A percentile compares a stretch with the other conserved stretches of the same genome.
These are phyloP conservation scores for Plenodomus tracheiphilus DNA, from an alignment of 2,329 filamentous ascomycete genomes.

Conservation along the genomic window DNA sequence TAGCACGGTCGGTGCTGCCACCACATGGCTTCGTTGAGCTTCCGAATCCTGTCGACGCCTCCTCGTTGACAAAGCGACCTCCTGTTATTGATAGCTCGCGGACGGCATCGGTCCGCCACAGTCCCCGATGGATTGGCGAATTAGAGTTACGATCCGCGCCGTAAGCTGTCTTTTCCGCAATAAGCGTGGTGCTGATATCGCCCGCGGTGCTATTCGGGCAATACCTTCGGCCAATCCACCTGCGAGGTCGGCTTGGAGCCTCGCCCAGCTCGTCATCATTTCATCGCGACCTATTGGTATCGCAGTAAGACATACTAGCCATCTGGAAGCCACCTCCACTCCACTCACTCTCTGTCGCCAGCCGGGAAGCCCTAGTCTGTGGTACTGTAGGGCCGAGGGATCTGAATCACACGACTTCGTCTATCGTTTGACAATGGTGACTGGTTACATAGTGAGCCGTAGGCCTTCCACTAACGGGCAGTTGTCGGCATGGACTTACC, in stretches of 20 bases:
- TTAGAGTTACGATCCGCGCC: conserved; percentile 38
- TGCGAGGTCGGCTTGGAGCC: conserved; percentile 28
- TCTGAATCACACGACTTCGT: conserved; percentile 19
- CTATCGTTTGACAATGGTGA: conserved; percentile 50
- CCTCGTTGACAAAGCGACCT: conserved; percentile 22
- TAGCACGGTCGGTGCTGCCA: conserved; percentile 27
- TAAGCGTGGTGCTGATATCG: conserved; percentile 39
- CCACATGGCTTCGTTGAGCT: conserved; percentile 25
- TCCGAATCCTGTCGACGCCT: conserved; percentile 18
- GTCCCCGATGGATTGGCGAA: conserved; percentile 33
- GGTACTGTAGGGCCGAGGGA: conserved; percentile 5
- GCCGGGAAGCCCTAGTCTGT: conserved; percentile 22
- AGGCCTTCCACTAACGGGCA: conserved; percentile 9
- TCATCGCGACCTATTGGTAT: conserved; percentile 33
- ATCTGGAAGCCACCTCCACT: conserved; percentile 28
- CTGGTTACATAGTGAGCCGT: conserved; percentile 37
- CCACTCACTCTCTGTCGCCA: conserved; percentile 28
- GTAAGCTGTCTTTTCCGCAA: conserved; percentile 36
- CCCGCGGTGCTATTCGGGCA: conserved; percentile 36
- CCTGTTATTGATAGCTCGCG: conserved; percentile 30
- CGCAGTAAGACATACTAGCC: conserved; percentile 39
- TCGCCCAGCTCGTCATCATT: conserved; percentile 35
- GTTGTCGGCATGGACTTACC: conserved; percentile 59
- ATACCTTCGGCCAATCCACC: conserved; percentile 38
- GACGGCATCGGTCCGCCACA: conserved; percentile 35